phyloP scores from a whole-genome alignment of 2,329 filamentous ascomycete species.

The Cyphellophora attinorum region DNA sequence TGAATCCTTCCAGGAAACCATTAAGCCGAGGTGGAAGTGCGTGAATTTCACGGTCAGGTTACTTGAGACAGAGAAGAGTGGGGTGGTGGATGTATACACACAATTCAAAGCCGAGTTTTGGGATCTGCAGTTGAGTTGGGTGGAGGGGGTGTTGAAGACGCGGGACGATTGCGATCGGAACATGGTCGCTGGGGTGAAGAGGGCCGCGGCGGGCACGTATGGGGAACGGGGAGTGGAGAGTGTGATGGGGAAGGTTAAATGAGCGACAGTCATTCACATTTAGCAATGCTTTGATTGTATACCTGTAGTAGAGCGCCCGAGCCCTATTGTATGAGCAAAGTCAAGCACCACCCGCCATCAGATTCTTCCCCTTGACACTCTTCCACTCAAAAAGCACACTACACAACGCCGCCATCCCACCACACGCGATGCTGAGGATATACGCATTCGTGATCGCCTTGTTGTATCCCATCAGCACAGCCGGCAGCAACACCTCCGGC shows the following conservation, averaged over 20 bases:
- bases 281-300: no score
- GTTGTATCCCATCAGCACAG: conserved; percentile 26
- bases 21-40: conserved; percentile 88
- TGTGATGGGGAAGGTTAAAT: conserved; percentile 90
- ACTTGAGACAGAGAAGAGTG: conserved; percentile 62
- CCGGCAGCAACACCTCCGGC: conserved; percentile 23
- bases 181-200: conserved; percentile 83
- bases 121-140: conserved; percentile 92
- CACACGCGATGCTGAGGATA: conserved; percentile 16
- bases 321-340: no score
- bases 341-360: conserved; percentile 13
- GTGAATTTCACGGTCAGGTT: conserved; percentile 75
- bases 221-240: conserved; percentile 77
- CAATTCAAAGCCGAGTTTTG: conserved; percentile 79
- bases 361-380: conserved; percentile 19
- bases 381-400: conserved; percentile 20
- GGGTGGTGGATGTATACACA: conserved; percentile 68
- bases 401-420: conserved; percentile 13
- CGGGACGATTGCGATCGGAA: conserved; percentile 89
- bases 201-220: conserved; percentile 73
- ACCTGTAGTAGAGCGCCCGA: no score
- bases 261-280: no score
- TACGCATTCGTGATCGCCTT: conserved; percentile 16
- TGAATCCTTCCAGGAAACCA: conserved; percentile 58
- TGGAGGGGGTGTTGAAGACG: conserved; percentile 77